These are phyloP conservation scores for Silybum marianum DNA, from an alignment of 129 eudicot genomes.

Conservation along the genomic window DNA sequence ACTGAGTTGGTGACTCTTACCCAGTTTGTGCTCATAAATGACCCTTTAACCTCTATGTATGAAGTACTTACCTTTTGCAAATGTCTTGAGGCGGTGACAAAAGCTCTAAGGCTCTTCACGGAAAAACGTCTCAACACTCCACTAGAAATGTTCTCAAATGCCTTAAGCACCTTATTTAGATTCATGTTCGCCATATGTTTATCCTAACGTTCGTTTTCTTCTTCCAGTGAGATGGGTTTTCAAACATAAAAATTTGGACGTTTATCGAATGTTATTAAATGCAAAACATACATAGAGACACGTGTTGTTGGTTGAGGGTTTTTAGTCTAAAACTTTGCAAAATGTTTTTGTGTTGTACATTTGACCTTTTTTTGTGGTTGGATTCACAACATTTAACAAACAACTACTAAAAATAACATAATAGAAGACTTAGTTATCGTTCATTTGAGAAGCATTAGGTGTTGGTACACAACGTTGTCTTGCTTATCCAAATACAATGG, in stretches of 20 bases:
- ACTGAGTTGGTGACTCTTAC: not conserved
- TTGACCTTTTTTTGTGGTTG: constrained; percentile 24
- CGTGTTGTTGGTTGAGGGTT: constrained; percentile 16
- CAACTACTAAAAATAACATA: not conserved
- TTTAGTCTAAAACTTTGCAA: constrained; percentile 25
- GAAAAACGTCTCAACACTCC: constrained; percentile 2
- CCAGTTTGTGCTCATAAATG: not conserved
- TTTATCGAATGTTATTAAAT: not conserved
- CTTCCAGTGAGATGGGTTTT: not conserved
- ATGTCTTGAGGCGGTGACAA: constrained; percentile 33
- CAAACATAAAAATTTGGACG: not conserved
- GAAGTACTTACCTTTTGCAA: constrained; percentile 33
- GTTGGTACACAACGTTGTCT: not conserved
- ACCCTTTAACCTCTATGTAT: not conserved
- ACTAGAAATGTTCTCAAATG: not conserved
- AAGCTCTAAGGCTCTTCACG: constrained; percentile 26
- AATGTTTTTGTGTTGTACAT: not conserved
- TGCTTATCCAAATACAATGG: not conserved
- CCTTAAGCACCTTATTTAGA: constrained; percentile 19
- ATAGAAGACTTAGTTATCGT: not conserved
- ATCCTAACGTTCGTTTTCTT: constrained; percentile 5
- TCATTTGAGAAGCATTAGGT: not conserved
- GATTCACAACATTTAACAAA: not conserved
- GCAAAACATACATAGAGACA: not conserved
- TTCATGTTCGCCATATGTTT: constrained; percentile 20